Conservation (phyloP, 169 alveolate genomes). For the Plasmodium vinckei region DNA sequence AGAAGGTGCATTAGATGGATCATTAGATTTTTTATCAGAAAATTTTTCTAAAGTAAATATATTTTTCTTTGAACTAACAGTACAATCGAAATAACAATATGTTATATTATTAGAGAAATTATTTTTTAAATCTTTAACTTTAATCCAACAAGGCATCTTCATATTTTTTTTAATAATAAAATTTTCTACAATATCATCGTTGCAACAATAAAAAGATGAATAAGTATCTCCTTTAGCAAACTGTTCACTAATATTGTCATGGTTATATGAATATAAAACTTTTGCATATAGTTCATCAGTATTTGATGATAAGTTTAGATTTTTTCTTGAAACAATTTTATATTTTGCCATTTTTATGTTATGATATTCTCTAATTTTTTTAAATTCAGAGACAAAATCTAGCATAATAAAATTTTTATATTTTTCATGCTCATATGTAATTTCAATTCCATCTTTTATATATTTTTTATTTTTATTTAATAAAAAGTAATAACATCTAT, state of each 20-base stretch:
- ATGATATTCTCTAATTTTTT: conserved; percentile 44
- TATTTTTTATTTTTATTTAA: conserved; percentile 36
- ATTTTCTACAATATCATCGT: conserved; percentile 66
- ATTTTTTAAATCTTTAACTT: conserved; percentile 29
- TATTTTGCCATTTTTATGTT: conserved; percentile 54
- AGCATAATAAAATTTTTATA: conserved; percentile 32
- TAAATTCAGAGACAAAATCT: conserved; percentile 58
- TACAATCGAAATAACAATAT: conserved; percentile 71
- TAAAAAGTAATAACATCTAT: conserved; percentile 63
- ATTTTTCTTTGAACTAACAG: conserved; percentile 9
- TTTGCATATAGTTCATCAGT: conserved; percentile 67
- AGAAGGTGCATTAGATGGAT: neutral
- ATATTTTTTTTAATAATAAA: conserved; percentile 59
- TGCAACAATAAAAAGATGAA: conserved; percentile 63
- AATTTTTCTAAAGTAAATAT: conserved; percentile 32
- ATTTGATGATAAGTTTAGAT: conserved; percentile 26
- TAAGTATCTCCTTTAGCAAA: conserved; percentile 42
- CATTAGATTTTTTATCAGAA: neutral
- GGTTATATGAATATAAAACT: conserved; percentile 46
- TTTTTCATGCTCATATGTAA: conserved; percentile 23
- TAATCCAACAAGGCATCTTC: conserved; percentile 72
- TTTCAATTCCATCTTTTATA: conserved; percentile 29
- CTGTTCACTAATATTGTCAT: conserved; percentile 47
- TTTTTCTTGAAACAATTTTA: conserved; percentile 53
- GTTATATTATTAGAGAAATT: conserved; percentile 33